phyloP scores from a whole-genome alignment of 345 rosid species.

The Aquilaria sinensis region DNA sequence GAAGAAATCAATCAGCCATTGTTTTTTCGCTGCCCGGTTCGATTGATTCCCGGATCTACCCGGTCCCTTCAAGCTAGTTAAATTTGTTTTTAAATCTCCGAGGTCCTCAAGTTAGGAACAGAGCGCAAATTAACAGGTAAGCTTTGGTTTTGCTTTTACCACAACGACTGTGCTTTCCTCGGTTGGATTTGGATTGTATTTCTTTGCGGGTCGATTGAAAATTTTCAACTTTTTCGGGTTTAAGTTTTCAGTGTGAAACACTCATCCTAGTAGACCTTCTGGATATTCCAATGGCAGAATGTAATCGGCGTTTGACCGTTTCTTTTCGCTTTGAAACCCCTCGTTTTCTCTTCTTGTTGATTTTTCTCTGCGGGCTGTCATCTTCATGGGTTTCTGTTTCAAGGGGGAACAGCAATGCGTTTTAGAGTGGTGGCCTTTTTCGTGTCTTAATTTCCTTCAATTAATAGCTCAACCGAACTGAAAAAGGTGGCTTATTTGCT shows the following conservation, averaged over 20 bases:
- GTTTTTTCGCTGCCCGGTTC: conserved; percentile 10
- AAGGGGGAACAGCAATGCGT: conserved; percentile 1
- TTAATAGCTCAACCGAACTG: conserved; percentile 5
- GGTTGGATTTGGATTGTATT: conserved; percentile 4
- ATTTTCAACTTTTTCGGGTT: neutral
- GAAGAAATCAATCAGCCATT: neutral
- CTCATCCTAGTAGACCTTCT: conserved; percentile 16
- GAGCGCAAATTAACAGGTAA: conserved; percentile 27
- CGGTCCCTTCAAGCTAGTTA: conserved; percentile 12
- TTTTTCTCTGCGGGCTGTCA: conserved; percentile 16
- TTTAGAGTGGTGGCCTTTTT: conserved; percentile 9
- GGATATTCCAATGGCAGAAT: conserved; percentile 20
- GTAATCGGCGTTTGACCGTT: conserved; percentile 23
- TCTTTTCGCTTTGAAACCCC: conserved; percentile 13
- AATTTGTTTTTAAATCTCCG: conserved; percentile 20
- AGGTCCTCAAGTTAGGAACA: conserved; percentile 5
- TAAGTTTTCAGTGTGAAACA: conserved; percentile 24
- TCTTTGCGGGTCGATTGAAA: conserved; percentile 11
- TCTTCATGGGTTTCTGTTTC: conserved; percentile 13
- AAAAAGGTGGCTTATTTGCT: conserved; percentile 16
- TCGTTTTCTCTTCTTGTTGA: conserved; percentile 13
- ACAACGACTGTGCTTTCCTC: neutral
- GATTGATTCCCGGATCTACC: conserved; percentile 58
- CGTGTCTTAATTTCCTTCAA: conserved; percentile 7
- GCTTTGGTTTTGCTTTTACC: conserved; percentile 5